A percentile compares a stretch with the other conserved stretches of the same genome.
Evolutionary conservation across 2,329 filamentous ascomycete genomes (phyloP).

Genomic region (Cladophialophora psammophila): DNA sequence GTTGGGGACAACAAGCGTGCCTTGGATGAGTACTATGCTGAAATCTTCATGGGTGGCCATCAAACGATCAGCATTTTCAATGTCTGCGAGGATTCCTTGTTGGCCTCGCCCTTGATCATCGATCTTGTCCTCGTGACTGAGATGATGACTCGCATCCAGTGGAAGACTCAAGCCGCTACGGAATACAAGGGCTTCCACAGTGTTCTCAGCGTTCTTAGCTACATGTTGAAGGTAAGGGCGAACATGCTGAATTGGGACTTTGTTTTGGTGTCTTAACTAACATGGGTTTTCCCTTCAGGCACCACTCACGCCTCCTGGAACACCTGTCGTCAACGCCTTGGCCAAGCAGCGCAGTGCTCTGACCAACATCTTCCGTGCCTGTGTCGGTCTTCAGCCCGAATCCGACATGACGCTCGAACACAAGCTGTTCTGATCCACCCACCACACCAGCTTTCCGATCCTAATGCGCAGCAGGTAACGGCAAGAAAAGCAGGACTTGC

Average conservation of each 20-base stretch:
- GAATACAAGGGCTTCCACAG: constrained; percentile 95
- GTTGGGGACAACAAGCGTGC: constrained; percentile 99
- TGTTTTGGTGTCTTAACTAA: not conserved
- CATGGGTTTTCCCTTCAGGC: constrained; percentile 64
- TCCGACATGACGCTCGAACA: constrained; percentile 99
- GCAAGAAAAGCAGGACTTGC: constrained; percentile 26
- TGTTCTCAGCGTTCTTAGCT: constrained; percentile 95
- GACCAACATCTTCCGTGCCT: constrained; percentile 98
- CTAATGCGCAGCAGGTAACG: constrained; percentile 7
- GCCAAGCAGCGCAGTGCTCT: constrained; percentile 94
- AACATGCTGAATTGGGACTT: not conserved
- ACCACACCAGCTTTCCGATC: not conserved
- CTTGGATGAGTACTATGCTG: constrained; percentile 97
- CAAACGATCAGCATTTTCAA: constrained; percentile 99
- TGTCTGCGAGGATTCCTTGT: constrained; percentile 96
- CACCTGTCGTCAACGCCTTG: constrained; percentile 92
- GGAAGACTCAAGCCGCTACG: constrained; percentile 69
- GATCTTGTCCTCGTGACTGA: constrained; percentile 91
- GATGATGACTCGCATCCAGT: constrained; percentile 98
- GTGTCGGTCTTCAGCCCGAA: constrained; percentile 94
- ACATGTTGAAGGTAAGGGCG: constrained; percentile 80
- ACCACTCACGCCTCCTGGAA: constrained; percentile 89
- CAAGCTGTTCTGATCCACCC: constrained; percentile 73
- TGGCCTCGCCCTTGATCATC: constrained; percentile 96
- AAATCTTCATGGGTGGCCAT: constrained; percentile 98